Evolutionary conservation across 345 rosid species (phyloP), one percentile per base, ranked within the genome.

Genomic region (Melastoma malabathricum): DNA sequence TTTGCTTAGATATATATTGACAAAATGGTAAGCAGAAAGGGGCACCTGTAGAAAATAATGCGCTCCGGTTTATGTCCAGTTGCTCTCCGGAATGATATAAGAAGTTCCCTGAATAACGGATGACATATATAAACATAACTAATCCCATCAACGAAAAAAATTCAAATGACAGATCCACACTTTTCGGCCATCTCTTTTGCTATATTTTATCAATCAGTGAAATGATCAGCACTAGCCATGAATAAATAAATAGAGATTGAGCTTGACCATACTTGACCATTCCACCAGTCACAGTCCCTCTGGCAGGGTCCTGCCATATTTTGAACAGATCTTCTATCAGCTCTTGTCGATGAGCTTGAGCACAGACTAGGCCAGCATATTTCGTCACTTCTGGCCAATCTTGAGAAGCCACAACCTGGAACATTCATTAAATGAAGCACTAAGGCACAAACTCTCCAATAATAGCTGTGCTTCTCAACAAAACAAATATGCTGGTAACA

Each of bases 371-470:
- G 12, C 97, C 97, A 53, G 95, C 88, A 73, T 89, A 89, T 47
- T 89, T 89, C 0, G 96, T 89, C 18, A 89, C 52, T 70, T 86
- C 97, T 5, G 97, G 97, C 97, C 97, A 89, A 53, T 89, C 97
- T 79, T 89, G 97, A n/a, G 97, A 89, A 48, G 97, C 97, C 6
- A 86, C 97, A 13, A 89, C 97, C 97, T 89, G 60, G 34, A 68
- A 39, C n/a, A 18, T 46, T 9, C 52, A 64, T 44, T 34, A 15
- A n/a, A 12, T 4, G 14, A 52, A 19, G 16, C 43, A 31, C 39
- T 44, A 5, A 43, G 29, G 38, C 13, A 54, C 43, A 41, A 54
- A 41, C 34, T 44, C 14, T 54, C 48, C 44, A 3, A 19, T 15
- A 6, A 15, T 18, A 19, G 7, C 41, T 15, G 54, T 6, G 18